Evolutionary conservation across 1,139 yeast species (phyloP).

Genomic region (Nakaseomyces nivariensis): DNA sequence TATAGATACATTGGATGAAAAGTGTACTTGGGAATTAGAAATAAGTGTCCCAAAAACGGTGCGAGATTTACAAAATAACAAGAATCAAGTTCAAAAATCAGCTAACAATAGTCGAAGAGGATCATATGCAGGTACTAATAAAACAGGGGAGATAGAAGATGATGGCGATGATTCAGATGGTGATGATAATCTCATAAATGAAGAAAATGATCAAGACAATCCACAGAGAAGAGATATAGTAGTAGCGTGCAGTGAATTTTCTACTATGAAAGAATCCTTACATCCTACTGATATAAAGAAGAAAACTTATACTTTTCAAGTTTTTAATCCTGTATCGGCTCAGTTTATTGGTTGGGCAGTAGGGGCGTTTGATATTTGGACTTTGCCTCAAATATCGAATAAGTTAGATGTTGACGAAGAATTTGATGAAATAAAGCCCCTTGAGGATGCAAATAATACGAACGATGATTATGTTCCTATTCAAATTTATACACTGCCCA

Average conservation of each 20-base stretch:
- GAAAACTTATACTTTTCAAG: slow-evolving; percentile 68
- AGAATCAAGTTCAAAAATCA: slow-evolving; percentile 17
- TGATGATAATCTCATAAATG: slow-evolving; percentile 15
- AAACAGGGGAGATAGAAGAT: slow-evolving; percentile 6
- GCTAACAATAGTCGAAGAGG: background rate
- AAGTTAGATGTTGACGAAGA: slow-evolving; percentile 30
- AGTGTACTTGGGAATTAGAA: slow-evolving; percentile 88
- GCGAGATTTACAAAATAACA: slow-evolving; percentile 52
- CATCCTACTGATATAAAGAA: slow-evolving; percentile 59
- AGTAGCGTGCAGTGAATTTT: slow-evolving; percentile 71
- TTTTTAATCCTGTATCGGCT: slow-evolving; percentile 81
- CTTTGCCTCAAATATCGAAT: slow-evolving; percentile 27
- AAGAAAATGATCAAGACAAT: slow-evolving; percentile 37
- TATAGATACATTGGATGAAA: slow-evolving; percentile 78
- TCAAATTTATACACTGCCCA: slow-evolving; percentile 31
- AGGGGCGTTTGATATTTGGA: slow-evolving; percentile 69
- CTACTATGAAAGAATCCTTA: slow-evolving; percentile 41
- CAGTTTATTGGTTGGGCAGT: slow-evolving; percentile 96
- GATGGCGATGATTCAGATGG: slow-evolving; percentile 16
- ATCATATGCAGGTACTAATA: slow-evolving; percentile 6
- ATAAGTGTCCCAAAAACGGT: slow-evolving; percentile 73
- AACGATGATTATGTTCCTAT: slow-evolving; percentile 35
- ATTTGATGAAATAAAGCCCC: slow-evolving; percentile 29
- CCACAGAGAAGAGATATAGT: slow-evolving; percentile 41
- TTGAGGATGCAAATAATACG: slow-evolving; percentile 31